These are phyloP conservation scores for Phaeotremella fagi DNA, from an alignment of 768 basidiomycete species.

Conservation along the genomic window DNA sequence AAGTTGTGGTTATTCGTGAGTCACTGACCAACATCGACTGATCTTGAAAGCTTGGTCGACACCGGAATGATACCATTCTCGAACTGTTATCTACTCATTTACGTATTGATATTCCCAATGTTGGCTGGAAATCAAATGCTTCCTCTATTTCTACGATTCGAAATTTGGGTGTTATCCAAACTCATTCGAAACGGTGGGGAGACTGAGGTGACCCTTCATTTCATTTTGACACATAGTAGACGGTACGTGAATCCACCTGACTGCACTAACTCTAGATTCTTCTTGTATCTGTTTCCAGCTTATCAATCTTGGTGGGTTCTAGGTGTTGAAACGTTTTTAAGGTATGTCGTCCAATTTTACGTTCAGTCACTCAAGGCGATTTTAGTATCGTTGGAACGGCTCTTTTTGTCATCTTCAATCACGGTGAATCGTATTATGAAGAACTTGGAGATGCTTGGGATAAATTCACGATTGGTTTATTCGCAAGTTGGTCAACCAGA, in stretches of 20 bases:
- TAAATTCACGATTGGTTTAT: conserved; percentile 13
- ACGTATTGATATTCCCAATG: conserved; percentile 16
- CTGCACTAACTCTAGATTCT: conserved; percentile 3
- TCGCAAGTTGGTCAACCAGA: conserved; percentile 8
- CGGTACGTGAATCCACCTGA: neutral
- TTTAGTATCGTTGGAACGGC: conserved; percentile 4
- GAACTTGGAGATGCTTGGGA: conserved; percentile 6
- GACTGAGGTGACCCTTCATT: conserved; percentile 14
- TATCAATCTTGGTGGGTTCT: conserved; percentile 20
- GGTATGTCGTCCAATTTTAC: neutral
- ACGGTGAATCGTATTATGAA: conserved; percentile 8
- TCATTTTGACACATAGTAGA: conserved; percentile 16
- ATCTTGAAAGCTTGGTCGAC: conserved; percentile 11
- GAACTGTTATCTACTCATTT: conserved; percentile 21
- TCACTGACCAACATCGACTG: neutral
- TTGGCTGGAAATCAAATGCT: conserved; percentile 17
- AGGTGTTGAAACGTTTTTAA: neutral
- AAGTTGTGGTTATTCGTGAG: conserved; percentile 7
- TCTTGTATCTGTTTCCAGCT: conserved; percentile 18
- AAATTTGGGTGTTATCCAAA: conserved; percentile 17
- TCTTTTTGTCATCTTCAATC: conserved; percentile 12
- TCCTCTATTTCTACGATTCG: conserved; percentile 12
- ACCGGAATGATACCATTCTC: conserved; percentile 19
- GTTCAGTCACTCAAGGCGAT: neutral
- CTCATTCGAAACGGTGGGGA: conserved; percentile 8